Evolutionary conservation across 345 rosid genomes (phyloP), one percentile per base, ranked within the genome.

Genomic region (Ailanthus altissimus): DNA sequence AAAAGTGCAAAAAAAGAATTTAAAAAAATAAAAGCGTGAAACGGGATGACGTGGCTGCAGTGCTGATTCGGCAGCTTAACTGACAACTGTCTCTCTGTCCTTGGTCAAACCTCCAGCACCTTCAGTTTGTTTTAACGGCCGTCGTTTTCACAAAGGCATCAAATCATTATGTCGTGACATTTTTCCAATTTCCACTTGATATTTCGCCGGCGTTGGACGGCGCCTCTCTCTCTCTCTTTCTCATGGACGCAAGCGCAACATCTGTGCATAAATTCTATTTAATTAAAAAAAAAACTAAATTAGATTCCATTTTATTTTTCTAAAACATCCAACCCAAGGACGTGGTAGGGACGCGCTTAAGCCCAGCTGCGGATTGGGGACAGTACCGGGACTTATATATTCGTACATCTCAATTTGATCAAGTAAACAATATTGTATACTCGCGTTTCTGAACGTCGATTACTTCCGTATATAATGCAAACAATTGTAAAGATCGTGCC

Each of bases 141-240:
- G 78, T 50, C 71, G 47, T 14, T 72, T 26, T 51, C 49, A 40
- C 0, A 8, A 32, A 6, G 3, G 36, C 36, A 58, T 67, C n/a
- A n/a, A n/a, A n/a, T n/a, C 46, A 50, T 76, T 23, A 60, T 80
- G 84, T 79, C 84, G 73, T 51, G 85, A 75, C 78, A 1, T 0
- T 63, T 64, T 70, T 65, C 3, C 14, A 36, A 12, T n/a, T 14
- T 20, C 40, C 26, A 12, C 23, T 26, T 65, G 36, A 64, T 65
- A 18, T 18, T 28, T 59, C 6, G 81, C 84, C 81, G 84, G 77
- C 80, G 56, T 54, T 47, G 71, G 83, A 67, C 80, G 88, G 86
- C 79, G 75, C 58, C 45, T 25, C 38, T 0, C 42, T n/a, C 73
- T 21, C 25, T n/a, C 36, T n/a, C 73, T 21, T n/a, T n/a, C 36